Evolutionary conservation across 805 yeast genomes (phyloP), one percentile per base, ranked within the genome.

Genomic region (Pichia cephalocereana): DNA sequence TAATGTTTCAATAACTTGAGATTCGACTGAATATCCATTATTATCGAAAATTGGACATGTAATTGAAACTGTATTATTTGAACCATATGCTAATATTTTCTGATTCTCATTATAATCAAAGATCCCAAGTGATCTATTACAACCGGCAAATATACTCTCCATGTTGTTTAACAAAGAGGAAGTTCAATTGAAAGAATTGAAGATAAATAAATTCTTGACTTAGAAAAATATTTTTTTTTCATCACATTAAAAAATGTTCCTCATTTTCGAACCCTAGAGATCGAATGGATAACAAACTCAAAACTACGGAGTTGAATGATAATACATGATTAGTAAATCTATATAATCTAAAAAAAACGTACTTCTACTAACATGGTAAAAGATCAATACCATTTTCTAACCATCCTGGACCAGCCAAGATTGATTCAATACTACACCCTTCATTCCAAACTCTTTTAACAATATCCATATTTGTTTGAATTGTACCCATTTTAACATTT

Each of bases 101-200:
- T 57, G 55, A 1, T 48, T 46, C 0, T 59, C 46, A 50, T 72
- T 69, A 54, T 73, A 75, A 56, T 80, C 89, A 26, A 81, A 73
- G 7, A 75, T 78, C 50, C 74, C 77, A 6, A 79, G 68, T 56
- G 82, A 87, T 51, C 74, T 76, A 60, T 85, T 86, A 36, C 87
- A 88, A 15, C 95, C 95, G 18, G 77, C 70, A 60, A 84, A 83
- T 5, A 81, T 69, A 17, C 84, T 86, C 48, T 80, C 83, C 42
- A 55, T 58, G n/a, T 34, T 34, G 37, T 7, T 15, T 15, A 15
- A 2, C 8, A 23, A 23, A 23, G 26, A 23, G 26, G 26, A 19
- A 4, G 23, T 19, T 19, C 23, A 19, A 19, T 2, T 19, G 23
- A 19, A 19, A 19, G 23, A 19, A 19, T 30, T 30, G 6, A 4